phyloP scores from a whole-genome alignment of 73 alveolate species.

The Paramecium biaurelia region DNA sequence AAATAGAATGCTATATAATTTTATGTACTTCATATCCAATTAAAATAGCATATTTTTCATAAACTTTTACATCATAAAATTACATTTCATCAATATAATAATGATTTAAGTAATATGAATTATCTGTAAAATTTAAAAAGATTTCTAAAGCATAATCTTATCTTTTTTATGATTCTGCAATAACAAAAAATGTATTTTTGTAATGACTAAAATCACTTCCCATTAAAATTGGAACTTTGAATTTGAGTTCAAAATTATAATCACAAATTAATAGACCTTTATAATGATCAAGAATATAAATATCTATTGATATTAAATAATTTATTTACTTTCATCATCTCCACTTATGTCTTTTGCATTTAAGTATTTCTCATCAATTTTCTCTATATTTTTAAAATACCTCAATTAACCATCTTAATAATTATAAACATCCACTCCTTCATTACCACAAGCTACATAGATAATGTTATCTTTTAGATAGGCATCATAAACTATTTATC shows the following conservation, averaged over 20 bases:
- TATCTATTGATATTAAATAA: neutral
- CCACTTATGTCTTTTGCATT: constrained; percentile 9
- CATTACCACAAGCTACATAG: neutral
- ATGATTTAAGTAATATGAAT: neutral
- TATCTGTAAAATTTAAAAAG: neutral
- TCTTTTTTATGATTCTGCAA: neutral
- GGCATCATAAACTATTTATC: neutral
- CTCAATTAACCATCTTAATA: neutral
- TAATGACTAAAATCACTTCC: neutral
- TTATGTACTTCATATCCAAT: constrained; percentile 44
- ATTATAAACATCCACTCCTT: constrained; percentile 38
- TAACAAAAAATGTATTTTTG: neutral
- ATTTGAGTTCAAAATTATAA: neutral
- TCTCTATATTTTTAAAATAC: neutral
- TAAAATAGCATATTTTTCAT: constrained; percentile 7
- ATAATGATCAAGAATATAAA: neutral
- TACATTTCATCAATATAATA: neutral
- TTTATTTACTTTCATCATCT: neutral
- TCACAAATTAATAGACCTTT: constrained; percentile 3
- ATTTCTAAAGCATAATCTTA: constrained; percentile 33
- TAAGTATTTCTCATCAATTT: neutral
- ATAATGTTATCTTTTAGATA: neutral
- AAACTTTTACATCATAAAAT: constrained; percentile 25
- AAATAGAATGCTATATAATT: constrained; percentile 12
- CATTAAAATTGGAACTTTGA: neutral